Conservation (phyloP, 176 grass and related monocot genomes). For the Poa annua region DNA sequence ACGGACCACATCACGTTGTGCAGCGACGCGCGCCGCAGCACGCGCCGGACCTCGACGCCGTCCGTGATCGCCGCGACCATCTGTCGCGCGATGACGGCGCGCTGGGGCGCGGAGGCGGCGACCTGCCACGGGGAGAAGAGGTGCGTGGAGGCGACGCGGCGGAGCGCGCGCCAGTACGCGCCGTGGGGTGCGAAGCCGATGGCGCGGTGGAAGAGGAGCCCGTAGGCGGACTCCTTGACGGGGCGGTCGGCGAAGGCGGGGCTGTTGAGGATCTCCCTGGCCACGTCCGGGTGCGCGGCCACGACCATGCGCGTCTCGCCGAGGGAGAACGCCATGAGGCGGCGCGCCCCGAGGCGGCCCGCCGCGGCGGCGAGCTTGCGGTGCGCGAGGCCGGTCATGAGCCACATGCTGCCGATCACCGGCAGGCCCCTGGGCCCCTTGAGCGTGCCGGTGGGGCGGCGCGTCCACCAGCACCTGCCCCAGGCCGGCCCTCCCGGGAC, state of each 20-base stretch:
- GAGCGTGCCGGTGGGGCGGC: neutral
- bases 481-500: slow-evolving; percentile 73
- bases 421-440: slow-evolving; percentile 66
- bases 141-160: slow-evolving; percentile 70
- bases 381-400: slow-evolving; percentile 87
- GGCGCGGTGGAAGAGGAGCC: slow-evolving; percentile 88
- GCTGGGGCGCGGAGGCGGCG: slow-evolving; percentile 51
- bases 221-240: slow-evolving; percentile 83
- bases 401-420: slow-evolving; percentile 79
- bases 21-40: slow-evolving; percentile 68
- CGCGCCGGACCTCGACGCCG: slow-evolving; percentile 45
- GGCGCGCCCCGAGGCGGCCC: neutral
- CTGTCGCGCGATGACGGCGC: slow-evolving; percentile 60
- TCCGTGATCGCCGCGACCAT: slow-evolving; percentile 41
- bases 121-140: slow-evolving; percentile 93
- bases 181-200: slow-evolving; percentile 94
- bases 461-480: slow-evolving; percentile 63
- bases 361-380: slow-evolving; percentile 66
- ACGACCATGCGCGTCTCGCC: slow-evolving; percentile 69
- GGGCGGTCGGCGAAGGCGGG: slow-evolving; percentile 77
- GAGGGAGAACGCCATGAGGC: slow-evolving; percentile 84
- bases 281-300: slow-evolving; percentile 69
- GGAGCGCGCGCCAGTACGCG: slow-evolving; percentile 70
- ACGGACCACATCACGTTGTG: slow-evolving; percentile 91
- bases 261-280: slow-evolving; percentile 69